Evolutionary conservation across 345 rosid species (phyloP).

Genomic region (Nephelium lappaceum): DNA sequence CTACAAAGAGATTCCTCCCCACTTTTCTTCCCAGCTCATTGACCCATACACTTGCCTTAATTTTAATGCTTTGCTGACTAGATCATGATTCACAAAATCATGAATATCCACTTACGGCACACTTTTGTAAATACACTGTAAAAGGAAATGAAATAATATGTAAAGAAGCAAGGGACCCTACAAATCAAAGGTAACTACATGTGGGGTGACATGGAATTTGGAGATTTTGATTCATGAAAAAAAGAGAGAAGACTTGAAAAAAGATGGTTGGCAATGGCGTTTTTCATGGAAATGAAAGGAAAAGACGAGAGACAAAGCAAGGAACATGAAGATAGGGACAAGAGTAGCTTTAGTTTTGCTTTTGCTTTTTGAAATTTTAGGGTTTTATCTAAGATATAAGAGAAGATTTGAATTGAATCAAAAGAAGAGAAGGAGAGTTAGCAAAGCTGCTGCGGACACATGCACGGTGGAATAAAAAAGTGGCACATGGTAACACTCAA

Average conservation of each 20-base stretch:
- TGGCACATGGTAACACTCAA: slow-evolving; percentile 32
- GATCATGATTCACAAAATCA: slow-evolving; percentile 31
- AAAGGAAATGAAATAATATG: not conserved
- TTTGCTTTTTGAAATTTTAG: slow-evolving; percentile 17
- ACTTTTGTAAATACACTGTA: slow-evolving; percentile 36
- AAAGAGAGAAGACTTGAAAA: slow-evolving; percentile 4
- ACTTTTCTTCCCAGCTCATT: slow-evolving; percentile 94
- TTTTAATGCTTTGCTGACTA: slow-evolving; percentile 42
- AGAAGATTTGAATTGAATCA: slow-evolving; percentile 27
- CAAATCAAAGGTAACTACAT: slow-evolving; percentile 49
- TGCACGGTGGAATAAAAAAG: slow-evolving; percentile 29
- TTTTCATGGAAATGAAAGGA: slow-evolving; percentile 33
- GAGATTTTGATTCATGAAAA: slow-evolving; percentile 29
- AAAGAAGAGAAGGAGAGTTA: slow-evolving; percentile 36
- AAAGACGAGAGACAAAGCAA: slow-evolving; percentile 54
- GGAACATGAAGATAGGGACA: slow-evolving; percentile 47
- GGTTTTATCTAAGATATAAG: slow-evolving; percentile 32
- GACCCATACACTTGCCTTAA: slow-evolving; percentile 33
- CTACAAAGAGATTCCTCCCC: slow-evolving; percentile 89
- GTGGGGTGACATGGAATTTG: slow-evolving; percentile 46
- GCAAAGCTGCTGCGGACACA: slow-evolving; percentile 26
- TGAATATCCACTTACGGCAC: slow-evolving; percentile 42
- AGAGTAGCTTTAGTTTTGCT: slow-evolving; percentile 52
- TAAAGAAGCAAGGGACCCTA: slow-evolving; percentile 23
- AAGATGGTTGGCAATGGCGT: slow-evolving; percentile 21